These are phyloP conservation scores for Berkeleyomyces basicola DNA, from an alignment of 2,329 filamentous ascomycete species.

Conservation along the genomic window DNA sequence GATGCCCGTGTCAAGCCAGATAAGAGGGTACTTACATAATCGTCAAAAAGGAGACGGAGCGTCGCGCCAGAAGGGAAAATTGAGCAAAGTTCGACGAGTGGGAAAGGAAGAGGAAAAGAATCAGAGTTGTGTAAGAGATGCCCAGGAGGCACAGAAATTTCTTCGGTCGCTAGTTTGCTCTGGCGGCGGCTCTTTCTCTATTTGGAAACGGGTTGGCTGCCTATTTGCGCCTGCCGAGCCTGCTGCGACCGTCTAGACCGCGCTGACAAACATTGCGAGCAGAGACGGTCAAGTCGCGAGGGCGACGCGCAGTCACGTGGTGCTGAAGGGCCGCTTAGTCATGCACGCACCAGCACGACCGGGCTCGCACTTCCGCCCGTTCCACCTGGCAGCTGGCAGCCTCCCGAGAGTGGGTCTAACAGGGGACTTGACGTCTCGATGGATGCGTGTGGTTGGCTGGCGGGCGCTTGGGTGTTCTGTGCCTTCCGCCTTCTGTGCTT, in stretches of 20 bases:
- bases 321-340: neutral
- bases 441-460: constrained; percentile 4
- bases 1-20: neutral
- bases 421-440: neutral
- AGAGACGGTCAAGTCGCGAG: neutral
- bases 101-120: neutral
- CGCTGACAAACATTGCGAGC: neutral
- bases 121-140: neutral
- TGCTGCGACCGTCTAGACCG: neutral
- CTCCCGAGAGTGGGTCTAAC: neutral
- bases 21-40: constrained; percentile 3
- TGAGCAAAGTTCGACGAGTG: neutral
- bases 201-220: neutral
- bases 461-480: neutral
- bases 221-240: neutral
- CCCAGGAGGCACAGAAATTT: neutral
- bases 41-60: neutral
- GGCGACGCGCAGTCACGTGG: constrained; percentile 7
- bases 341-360: neutral
- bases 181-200: neutral
- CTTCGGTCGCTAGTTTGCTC: neutral
- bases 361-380: neutral
- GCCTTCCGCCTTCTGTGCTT: neutral
- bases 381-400: constrained; percentile 3
- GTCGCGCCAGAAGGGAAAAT: neutral